phyloP scores from a whole-genome alignment of 1,284 basidiomycete genomes.

The Melanopsichium pennsylvanicum region DNA sequence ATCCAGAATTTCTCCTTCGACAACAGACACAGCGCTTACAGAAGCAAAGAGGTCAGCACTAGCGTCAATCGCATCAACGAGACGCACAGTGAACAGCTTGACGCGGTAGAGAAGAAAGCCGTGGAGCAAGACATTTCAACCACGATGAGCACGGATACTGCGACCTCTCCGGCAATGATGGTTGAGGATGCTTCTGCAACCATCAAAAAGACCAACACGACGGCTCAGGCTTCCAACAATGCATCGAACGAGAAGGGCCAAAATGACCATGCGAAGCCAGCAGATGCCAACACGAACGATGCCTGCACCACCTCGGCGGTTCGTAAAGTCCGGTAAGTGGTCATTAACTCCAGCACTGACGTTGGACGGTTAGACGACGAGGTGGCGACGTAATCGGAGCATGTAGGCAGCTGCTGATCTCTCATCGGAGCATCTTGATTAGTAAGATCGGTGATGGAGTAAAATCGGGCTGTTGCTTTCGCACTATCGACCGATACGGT shows the following conservation, averaged over 20 bases:
- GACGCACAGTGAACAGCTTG: not conserved
- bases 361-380: not conserved
- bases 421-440: not conserved
- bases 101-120: no score
- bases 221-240: not conserved
- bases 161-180: constrained; percentile 23
- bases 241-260: not conserved
- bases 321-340: constrained; percentile 34
- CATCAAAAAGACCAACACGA: not conserved
- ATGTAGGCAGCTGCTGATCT: not conserved
- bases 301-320: constrained; percentile 13
- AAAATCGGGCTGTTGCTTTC: no score
- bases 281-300: constrained; percentile 1
- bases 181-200: constrained; percentile 6
- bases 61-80: not conserved
- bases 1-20: constrained; percentile 18
- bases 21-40: constrained; percentile 10
- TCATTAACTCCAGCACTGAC: not conserved
- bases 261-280: not conserved
- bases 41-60: constrained; percentile 6
- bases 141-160: constrained; percentile 13
- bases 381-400: constrained; percentile 2
- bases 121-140: not conserved
- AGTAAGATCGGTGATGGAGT: not conserved
- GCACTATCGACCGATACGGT: no score